phyloP scores from a whole-genome alignment of 2,329 filamentous ascomycete species.

The Neopestalotiopsis sp. region DNA sequence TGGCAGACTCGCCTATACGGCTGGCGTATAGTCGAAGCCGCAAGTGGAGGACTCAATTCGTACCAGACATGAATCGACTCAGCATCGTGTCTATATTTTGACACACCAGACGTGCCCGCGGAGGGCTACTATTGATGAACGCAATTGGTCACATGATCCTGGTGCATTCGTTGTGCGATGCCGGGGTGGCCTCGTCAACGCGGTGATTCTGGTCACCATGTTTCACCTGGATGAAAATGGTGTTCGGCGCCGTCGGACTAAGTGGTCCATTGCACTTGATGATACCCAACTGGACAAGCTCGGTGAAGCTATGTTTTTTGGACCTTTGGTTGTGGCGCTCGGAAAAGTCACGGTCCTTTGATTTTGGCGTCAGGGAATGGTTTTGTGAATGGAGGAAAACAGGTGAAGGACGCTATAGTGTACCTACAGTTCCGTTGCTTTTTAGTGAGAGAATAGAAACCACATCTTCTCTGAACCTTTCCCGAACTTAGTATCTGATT shows the following conservation, averaged over 20 bases:
- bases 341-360: not conserved
- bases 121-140: not conserved
- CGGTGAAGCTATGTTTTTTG: not conserved
- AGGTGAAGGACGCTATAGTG: too few species aligned
- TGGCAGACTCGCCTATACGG: not conserved
- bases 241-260: not conserved
- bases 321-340: not conserved
- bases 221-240: not conserved
- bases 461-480: too few species aligned
- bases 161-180: not conserved
- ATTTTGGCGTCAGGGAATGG: not conserved
- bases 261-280: not conserved
- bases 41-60: too few species aligned
- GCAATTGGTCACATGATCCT: not conserved
- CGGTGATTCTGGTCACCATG: not conserved
- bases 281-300: not conserved
- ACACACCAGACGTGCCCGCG: not conserved
- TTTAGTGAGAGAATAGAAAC: too few species aligned
- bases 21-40: not conserved
- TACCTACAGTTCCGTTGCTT: too few species aligned
- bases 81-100: not conserved
- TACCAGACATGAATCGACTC: not conserved
- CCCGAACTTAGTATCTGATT: too few species aligned
- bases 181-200: not conserved
- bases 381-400: not conserved